Conservation (phyloP, 371 early-diverging fungal species). For the Cokeromyces recurvatus region DNA sequence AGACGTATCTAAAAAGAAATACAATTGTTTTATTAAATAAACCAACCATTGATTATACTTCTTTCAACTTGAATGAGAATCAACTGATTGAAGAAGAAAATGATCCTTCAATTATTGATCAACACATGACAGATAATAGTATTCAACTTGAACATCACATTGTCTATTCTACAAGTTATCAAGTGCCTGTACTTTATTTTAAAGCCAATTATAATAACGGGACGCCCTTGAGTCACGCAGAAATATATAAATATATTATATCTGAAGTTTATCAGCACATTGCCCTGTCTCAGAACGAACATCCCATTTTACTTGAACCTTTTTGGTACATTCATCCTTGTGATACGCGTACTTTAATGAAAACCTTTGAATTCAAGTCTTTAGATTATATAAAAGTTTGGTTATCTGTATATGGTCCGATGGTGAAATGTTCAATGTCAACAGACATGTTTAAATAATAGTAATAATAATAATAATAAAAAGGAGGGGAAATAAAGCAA, state of each 20-base stretch:
- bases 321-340: conserved; percentile 72
- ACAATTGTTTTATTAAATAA: neutral
- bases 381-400: conserved; percentile 29
- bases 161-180: conserved; percentile 63
- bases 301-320: conserved; percentile 56
- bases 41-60: too few relatives aligned
- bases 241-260: conserved; percentile 42
- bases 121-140: too few relatives aligned
- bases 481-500: neutral
- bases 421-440: conserved; percentile 16
- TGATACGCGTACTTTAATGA: conserved; percentile 60
- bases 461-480: neutral
- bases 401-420: conserved; percentile 34
- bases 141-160: conserved; percentile 58
- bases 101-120: too few relatives aligned
- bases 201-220: conserved; percentile 47
- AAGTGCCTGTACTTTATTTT: conserved; percentile 71
- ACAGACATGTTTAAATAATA: conserved; percentile 4
- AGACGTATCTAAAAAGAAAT: conserved; percentile 1
- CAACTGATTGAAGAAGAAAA: too few relatives aligned
- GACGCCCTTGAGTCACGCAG: conserved; percentile 32
- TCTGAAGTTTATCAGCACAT: conserved; percentile 25
- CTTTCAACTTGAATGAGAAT: too few relatives aligned
- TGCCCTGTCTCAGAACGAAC: conserved; percentile 48
- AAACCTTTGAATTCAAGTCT: conserved; percentile 1